A percentile compares a stretch with the other conserved stretches of the same genome.
phyloP scores from a whole-genome alignment of 2,329 filamentous ascomycete genomes.

The Botrytis pseudocinerea region DNA sequence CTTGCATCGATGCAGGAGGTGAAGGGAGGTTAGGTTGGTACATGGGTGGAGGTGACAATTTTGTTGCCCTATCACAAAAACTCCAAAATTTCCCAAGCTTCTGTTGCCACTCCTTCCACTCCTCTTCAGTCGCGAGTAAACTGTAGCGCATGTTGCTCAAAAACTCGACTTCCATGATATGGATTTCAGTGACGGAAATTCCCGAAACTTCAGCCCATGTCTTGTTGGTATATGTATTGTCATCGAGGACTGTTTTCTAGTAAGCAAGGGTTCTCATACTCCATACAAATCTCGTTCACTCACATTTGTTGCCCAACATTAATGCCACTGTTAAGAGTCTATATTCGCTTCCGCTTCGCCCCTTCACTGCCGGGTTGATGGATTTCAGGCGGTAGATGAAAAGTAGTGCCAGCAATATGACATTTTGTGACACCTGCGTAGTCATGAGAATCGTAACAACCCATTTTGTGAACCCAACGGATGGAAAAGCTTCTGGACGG shows the following conservation, averaged over 20 bases:
- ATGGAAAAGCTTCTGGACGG: constrained; percentile 71
- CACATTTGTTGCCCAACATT: constrained; percentile 98
- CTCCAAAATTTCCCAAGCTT: constrained; percentile 80
- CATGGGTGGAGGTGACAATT: constrained; percentile 38
- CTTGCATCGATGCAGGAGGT: constrained; percentile 51
- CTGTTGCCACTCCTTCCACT: constrained; percentile 86
- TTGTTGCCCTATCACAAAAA: constrained; percentile 50
- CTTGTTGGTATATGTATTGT: constrained; percentile 99
- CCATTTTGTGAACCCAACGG: constrained; percentile 87
- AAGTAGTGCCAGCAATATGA: constrained; percentile 82
- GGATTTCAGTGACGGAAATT: constrained; percentile 90
- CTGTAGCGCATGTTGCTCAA: constrained; percentile 98
- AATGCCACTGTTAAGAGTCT: constrained; percentile 88
- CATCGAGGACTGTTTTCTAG: constrained; percentile 70
- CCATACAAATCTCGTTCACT: constrained; percentile 38
- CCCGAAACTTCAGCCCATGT: constrained; percentile 98
- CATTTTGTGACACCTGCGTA: constrained; percentile 94
- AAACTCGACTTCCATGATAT: constrained; percentile 99
- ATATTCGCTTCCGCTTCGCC: constrained; percentile 91
- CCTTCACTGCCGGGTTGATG: constrained; percentile 84
- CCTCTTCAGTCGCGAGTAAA: constrained; percentile 77
- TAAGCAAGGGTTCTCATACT: constrained; percentile 31
- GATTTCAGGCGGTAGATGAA: constrained; percentile 94
- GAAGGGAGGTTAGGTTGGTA: constrained; percentile 50
- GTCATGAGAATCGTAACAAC: constrained; percentile 86